Percentiles rank a stretch among this genome's conserved stretches.
Conservation (phyloP, 139 green algal species). For the Monoraphidium neglectum region DNA sequence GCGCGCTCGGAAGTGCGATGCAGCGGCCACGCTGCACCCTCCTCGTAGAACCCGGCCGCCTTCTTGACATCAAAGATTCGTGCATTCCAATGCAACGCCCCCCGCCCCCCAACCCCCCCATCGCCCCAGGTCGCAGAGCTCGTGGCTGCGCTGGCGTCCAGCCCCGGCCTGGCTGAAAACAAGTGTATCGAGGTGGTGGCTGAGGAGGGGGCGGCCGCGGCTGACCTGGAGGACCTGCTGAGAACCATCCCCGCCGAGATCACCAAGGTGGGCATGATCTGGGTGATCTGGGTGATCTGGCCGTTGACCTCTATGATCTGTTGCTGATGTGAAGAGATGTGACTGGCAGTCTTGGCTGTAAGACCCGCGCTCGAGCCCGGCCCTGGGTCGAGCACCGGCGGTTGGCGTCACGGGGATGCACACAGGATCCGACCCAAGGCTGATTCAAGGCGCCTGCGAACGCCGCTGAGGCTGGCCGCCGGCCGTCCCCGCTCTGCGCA, state of each 20-base stretch:
- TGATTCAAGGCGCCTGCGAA: too few relatives aligned
- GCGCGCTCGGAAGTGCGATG: too few relatives aligned
- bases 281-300: background rate
- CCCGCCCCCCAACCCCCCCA: too few relatives aligned
- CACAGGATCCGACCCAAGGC: too few relatives aligned
- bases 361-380: too few relatives aligned
- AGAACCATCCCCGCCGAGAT: slow-evolving; percentile 75
- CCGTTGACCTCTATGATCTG: slow-evolving; percentile 31
- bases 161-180: slow-evolving; percentile 68
- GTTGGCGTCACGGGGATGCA: slow-evolving; percentile 1
- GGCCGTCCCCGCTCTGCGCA: background rate
- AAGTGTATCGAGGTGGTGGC: slow-evolving; percentile 65
- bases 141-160: slow-evolving; percentile 57
- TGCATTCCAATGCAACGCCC: background rate
- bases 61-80: too few relatives aligned
- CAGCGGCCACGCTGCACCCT: too few relatives aligned
- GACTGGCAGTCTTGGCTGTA: too few relatives aligned
- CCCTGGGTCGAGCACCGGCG: too few relatives aligned
- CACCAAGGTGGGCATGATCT: slow-evolving; percentile 62
- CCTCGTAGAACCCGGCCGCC: too few relatives aligned
- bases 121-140: slow-evolving; percentile 89
- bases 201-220: slow-evolving; percentile 10
- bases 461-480: background rate
- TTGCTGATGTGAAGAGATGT: background rate
- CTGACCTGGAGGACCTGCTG: slow-evolving; percentile 11